Evolutionary conservation across 2,329 filamentous ascomycete species (phyloP), one percentile per base, ranked within the genome.

Genomic region (Colletotrichum noveboracense): DNA sequence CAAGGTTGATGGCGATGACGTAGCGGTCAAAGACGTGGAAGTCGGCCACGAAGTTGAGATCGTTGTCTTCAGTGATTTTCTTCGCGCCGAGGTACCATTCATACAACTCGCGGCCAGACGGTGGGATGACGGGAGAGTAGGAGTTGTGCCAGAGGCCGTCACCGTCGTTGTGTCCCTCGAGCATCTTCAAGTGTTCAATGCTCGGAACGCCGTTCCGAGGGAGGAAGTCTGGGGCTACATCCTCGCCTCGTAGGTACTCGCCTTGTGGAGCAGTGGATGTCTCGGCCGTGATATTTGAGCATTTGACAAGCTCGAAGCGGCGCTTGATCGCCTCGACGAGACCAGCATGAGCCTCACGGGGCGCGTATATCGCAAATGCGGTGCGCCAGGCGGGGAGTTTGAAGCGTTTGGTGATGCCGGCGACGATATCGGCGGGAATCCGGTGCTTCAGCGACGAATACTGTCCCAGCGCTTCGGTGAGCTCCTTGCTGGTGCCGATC

Each of bases 11-110:
- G 38, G 24, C 76, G 43, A 72, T 68, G 52, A 70, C 66, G 65
- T 73, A 74, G 28, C 58, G 65, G 30, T 36, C 71, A 28, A 77
- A 79, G 10, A 79, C 65, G n/a, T 79, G 77, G 30, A 79, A 66
- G 8, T 76, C 74, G 26, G 69, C 68, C 21, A 78, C 55, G 36
- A 77, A 64, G 32, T 73, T 74, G 21, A 78, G 69, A 2, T 68
- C 43, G 14, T 55, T 56, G 2, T 75, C 74, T 18, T 28, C 38
- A 0, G 38, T 69, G n/a, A 64, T 55, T n/a, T 60, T 21, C 55
- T 52, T 60, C 14, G 74, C 76, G 16, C 58, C 26, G 28, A 66
- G 21, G 3, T 55, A 34, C 64, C 38, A 66, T 2, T 52, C 64
- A 7, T 34, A 34, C 38, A 66, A 10, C 26, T 55, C 38, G 1